These are phyloP conservation scores for Lactuca sativa DNA, from an alignment of 129 eudicot species.

Conservation along the genomic window DNA sequence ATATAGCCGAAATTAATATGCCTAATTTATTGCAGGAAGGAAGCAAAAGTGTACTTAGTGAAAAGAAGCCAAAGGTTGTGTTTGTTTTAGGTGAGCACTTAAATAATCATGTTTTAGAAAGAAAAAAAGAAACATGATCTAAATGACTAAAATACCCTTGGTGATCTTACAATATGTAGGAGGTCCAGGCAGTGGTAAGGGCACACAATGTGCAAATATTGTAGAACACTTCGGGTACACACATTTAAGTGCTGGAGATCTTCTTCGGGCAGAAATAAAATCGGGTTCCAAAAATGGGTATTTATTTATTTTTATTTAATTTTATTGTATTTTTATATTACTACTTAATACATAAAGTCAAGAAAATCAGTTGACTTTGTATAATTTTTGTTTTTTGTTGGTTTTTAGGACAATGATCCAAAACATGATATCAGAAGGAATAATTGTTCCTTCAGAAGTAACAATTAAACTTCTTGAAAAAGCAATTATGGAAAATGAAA, in stretches of 20 bases:
- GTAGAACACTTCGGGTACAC: constrained; percentile 90
- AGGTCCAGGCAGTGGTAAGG: constrained; percentile 99
- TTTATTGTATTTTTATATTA: not conserved
- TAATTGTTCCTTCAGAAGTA: constrained; percentile 95
- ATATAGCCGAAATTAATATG: not conserved
- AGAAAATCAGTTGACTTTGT: not conserved
- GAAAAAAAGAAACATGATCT: not conserved
- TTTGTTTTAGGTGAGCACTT: constrained; percentile 58
- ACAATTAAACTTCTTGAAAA: constrained; percentile 90
- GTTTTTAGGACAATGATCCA: constrained; percentile 76
- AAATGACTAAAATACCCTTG: constrained; percentile 1
- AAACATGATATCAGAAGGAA: constrained; percentile 95
- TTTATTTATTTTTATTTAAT: not conserved
- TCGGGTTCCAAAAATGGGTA: constrained; percentile 98
- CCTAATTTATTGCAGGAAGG: constrained; percentile 51
- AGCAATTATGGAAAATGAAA: constrained; percentile 75
- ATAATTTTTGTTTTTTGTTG: constrained; percentile 7
- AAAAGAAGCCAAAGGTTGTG: constrained; percentile 64
- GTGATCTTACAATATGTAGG: constrained; percentile 47
- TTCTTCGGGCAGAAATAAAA: constrained; percentile 88
- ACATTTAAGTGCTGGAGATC: constrained; percentile 99
- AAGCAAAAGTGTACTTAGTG: constrained; percentile 40
- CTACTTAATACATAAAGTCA: not conserved
- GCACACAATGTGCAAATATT: constrained; percentile 95
- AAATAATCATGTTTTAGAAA: constrained; percentile 7